These are phyloP conservation scores for barley (Hordeum vulgare) DNA, from an alignment of 176 grass and related monocot species.

Conservation along the genomic window DNA sequence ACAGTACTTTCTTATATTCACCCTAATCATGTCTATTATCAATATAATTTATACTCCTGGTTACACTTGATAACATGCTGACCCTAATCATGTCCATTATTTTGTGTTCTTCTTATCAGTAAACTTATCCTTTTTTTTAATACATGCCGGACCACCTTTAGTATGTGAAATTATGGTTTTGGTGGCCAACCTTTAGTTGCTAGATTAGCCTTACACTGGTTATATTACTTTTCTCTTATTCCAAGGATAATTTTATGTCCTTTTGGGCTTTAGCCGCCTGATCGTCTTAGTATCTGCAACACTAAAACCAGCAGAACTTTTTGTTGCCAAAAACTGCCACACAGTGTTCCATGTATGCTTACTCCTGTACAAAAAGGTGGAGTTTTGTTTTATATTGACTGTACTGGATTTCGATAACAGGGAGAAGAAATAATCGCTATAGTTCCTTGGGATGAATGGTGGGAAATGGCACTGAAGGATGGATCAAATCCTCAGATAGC, in stretches of 20 bases:
- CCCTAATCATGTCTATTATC: neutral
- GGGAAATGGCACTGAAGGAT: constrained; percentile 76
- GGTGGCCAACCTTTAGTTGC: neutral
- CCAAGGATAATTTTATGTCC: neutral
- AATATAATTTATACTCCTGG: neutral
- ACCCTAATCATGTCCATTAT: neutral
- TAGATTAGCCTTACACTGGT: neutral
- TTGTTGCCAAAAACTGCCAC: neutral
- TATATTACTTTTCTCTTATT: neutral
- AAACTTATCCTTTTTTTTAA: neutral
- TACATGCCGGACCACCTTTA: neutral
- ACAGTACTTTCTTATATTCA: constrained; percentile 12
- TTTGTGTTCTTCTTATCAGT: neutral
- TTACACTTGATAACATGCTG: neutral
- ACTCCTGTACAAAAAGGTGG: neutral
- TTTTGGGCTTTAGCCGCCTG: neutral
- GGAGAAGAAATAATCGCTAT: constrained; percentile 90
- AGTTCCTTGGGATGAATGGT: constrained; percentile 98
- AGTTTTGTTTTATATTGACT: constrained; percentile 3
- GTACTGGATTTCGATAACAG: constrained; percentile 32
- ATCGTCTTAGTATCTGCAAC: neutral
- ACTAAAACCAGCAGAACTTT: neutral
- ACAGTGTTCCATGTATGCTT: neutral
- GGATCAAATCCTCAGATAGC: constrained; percentile 88
- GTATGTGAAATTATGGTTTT: neutral